These are phyloP conservation scores for Apiotrichum porosum DNA, from an alignment of 1,284 basidiomycete species.

Conservation along the genomic window DNA sequence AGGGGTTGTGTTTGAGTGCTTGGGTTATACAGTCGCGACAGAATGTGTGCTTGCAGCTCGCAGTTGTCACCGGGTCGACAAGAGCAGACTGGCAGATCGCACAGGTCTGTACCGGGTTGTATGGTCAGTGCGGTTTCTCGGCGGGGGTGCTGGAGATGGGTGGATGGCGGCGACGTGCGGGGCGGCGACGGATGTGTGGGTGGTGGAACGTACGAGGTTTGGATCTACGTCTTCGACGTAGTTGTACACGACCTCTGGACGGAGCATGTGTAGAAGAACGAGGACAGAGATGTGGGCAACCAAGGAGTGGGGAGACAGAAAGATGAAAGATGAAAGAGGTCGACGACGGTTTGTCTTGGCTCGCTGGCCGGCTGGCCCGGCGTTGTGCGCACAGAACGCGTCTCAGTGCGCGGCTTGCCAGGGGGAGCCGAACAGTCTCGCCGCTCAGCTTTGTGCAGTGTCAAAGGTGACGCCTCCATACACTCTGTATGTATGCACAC, in stretches of 20 bases:
- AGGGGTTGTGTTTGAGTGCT: slow-evolving; percentile 53
- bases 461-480: too few relatives aligned
- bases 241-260: slow-evolving; percentile 34
- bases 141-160: background rate
- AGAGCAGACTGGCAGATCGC: slow-evolving; percentile 82
- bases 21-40: slow-evolving; percentile 67
- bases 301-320: too few relatives aligned
- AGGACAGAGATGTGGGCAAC: too few relatives aligned
- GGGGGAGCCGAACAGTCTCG: too few relatives aligned
- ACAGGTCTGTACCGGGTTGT: slow-evolving; percentile 56
- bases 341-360: too few relatives aligned
- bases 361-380: too few relatives aligned
- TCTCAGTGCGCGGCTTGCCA: too few relatives aligned
- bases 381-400: too few relatives aligned
- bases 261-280: too few relatives aligned
- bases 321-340: too few relatives aligned
- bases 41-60: slow-evolving; percentile 74
- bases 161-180: background rate
- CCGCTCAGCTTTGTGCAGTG: too few relatives aligned
- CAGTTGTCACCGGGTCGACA: slow-evolving; percentile 61
- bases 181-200: background rate
- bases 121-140: background rate
- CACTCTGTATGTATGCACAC: too few relatives aligned
- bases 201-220: slow-evolving; percentile 26
- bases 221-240: slow-evolving; percentile 39